Percentiles rank a stretch among this genome's conserved stretches.
Conservation (phyloP, 768 basidiomycete genomes). For the Mycena venus region DNA sequence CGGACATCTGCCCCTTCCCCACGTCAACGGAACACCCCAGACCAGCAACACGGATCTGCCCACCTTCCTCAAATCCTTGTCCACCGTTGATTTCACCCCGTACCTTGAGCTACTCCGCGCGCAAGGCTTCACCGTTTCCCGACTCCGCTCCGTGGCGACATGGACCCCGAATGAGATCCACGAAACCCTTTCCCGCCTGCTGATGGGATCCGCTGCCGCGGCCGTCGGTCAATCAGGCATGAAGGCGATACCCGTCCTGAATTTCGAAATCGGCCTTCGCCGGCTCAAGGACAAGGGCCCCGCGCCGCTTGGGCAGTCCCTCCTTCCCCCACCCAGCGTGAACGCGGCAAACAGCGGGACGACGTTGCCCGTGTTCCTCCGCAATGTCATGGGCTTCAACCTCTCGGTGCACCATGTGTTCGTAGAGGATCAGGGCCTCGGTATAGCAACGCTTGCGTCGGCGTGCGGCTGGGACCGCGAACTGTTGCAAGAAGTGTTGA, state of each 20-base stretch:
- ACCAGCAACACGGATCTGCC: background rate
- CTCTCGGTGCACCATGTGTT: background rate
- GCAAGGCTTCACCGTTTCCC: background rate
- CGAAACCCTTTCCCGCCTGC: background rate
- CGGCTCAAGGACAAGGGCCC: background rate
- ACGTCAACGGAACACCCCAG: background rate
- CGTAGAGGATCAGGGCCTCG: conserved; percentile 1
- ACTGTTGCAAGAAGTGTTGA: background rate
- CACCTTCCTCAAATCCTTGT: background rate
- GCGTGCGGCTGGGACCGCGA: background rate
- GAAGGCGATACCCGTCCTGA: background rate
- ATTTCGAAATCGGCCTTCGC: conserved; percentile 5
- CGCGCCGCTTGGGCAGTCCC: background rate
- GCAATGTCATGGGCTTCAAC: conserved; percentile 26
- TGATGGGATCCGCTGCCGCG: background rate
- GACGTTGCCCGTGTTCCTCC: conserved; percentile 5
- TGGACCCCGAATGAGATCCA: background rate
- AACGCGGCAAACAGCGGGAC: background rate
- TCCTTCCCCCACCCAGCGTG: background rate
- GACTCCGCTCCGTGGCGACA: background rate
- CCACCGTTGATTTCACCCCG: background rate
- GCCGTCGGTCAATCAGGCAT: background rate
- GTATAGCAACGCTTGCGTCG: background rate
- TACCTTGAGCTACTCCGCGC: background rate
- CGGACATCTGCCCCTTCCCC: background rate